phyloP scores from a whole-genome alignment of 176 grass and related monocot genomes.

The Oryza officinalis region DNA sequence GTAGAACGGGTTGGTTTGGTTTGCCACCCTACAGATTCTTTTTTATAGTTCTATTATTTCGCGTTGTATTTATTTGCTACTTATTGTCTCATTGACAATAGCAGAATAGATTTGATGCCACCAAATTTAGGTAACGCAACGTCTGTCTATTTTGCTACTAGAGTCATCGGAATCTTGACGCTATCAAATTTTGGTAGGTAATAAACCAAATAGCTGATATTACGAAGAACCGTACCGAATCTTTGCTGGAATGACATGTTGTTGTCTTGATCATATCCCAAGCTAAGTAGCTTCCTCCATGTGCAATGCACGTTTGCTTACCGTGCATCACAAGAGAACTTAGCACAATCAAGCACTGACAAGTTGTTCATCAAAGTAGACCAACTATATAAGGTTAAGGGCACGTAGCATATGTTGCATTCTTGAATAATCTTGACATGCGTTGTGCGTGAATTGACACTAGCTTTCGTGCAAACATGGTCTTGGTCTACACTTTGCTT shows the following conservation, averaged over 20 bases:
- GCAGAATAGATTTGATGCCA: too few species aligned
- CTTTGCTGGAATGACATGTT: not conserved
- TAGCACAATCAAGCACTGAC: not conserved
- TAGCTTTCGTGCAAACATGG: slow-evolving; percentile 9
- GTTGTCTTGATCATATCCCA: not conserved
- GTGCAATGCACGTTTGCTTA: not conserved
- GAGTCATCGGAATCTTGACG: too few species aligned
- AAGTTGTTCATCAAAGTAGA: not conserved
- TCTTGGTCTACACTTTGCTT: slow-evolving; percentile 38
- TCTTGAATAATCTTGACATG: not conserved
- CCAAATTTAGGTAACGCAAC: too few species aligned
- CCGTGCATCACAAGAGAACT: not conserved
- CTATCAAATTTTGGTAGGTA: too few species aligned
- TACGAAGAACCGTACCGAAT: not conserved
- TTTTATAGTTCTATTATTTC: too few species aligned
- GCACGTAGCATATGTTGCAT: not conserved
- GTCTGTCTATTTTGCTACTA: too few species aligned
- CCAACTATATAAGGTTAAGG: too few species aligned
- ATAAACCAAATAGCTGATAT: too few species aligned
- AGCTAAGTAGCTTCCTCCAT: not conserved
- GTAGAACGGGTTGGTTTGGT: not conserved
- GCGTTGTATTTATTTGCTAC: not conserved
- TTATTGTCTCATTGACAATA: too few species aligned
- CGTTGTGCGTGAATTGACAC: not conserved
- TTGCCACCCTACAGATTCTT: too few species aligned